Evolutionary conservation across 2,329 filamentous ascomycete species (phyloP), one percentile per base, ranked within the genome.

Genomic region (Alternaria conjuncta): DNA sequence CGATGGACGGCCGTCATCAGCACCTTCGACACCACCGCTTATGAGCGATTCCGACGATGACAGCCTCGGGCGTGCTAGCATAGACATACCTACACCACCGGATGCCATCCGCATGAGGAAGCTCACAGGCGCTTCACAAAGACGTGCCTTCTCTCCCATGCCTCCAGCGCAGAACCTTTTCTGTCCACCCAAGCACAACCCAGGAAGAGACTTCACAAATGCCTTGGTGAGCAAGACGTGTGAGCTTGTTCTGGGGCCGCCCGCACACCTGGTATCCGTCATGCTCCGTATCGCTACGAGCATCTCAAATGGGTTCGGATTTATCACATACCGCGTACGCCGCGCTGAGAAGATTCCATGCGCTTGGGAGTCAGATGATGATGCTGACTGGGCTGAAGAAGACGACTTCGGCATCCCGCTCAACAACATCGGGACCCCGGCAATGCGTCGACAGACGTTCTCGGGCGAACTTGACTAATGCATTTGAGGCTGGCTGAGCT

Each of bases 241-340:
- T 66, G 89, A 92, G 55, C 86, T 96, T 28, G 85, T 97, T 5
- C 82, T 97, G 13, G 89, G 92, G 0, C 93, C 93, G n/a, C 93
- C 94, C 0, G 87, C 90, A 32, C 89, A 94, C 71, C 86, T 97
- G 2, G 87, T 97, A 36, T 85, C 88, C 25, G 83, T 97, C 44
- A 94, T 97, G 85, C 86, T 97, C 5, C 89, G 89, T 60, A 92
- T 97, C 60, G 92, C 94, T 1, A 90, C 92, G 0, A 89, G 88
- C 65, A 93, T 97, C 65, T 86, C 89, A 1, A 80, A 80, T 49
- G 84, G 84, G 5, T 76, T 78, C 50, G 71, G 74, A 32, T 77
- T 77, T 60, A 72, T 72, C 47, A 77, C 77, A 4, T 80, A 78
- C 59, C 74, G 74, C 12, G 65, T 80, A 13, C 70, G 72, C 13